Base-by-base conservation (phyloP, 768 basidiomycete genomes). In the Phanerochaete carnosa region DNA sequence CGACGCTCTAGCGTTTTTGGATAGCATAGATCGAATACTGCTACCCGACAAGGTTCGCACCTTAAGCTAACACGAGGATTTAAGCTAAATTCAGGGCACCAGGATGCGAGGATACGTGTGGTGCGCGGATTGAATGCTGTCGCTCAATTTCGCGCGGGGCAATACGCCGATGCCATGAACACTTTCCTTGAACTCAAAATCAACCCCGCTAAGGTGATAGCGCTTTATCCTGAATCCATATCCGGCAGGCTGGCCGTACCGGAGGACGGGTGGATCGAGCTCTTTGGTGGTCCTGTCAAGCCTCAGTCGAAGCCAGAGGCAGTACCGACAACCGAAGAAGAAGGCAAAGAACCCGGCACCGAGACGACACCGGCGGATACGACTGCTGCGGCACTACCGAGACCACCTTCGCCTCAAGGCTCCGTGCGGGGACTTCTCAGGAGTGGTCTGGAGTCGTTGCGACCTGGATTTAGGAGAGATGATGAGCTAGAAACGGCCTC, bases 141-240 rank as follows among this genome's bases (percentile, higher is more conserved):
- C 0, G 78, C 89, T 0, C 83, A 89, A 61, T 95, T 95, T 73
- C 80, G 83, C 3, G 74, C 78, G 8, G 82, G 80, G 8, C 80
- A 86, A 59, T 95, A 85, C 68, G 88, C 90, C 62, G 74, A 78
- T 1, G 95, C 96, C 1, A 89, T 98, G 59, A 88, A 97, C 69
- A 83, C 87, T 0, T 95, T 98, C 72, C 82, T 95, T 51, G 85
- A 89, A 45, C 86, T 96, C 45, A 89, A 98, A 64, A 79, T 95
- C 65, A 95, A 95, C 68, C 97, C 97, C 0, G 93, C 95, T 0
- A 94, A 95, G 68, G 92, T 99, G 2, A 81, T 98, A 23, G 89
- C 95, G 1, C 76, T 98, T 6, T 99, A 93, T 72, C 91, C 93
- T 0, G 85, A 90, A 35, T 78, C 79, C 13, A 83, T 98, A 2